A percentile compares a stretch with the other conserved stretches of the same genome.
These are phyloP conservation scores for Phytopythium helicoides DNA, from an alignment of 352 stramenopile genomes.

Conservation along the genomic window DNA sequence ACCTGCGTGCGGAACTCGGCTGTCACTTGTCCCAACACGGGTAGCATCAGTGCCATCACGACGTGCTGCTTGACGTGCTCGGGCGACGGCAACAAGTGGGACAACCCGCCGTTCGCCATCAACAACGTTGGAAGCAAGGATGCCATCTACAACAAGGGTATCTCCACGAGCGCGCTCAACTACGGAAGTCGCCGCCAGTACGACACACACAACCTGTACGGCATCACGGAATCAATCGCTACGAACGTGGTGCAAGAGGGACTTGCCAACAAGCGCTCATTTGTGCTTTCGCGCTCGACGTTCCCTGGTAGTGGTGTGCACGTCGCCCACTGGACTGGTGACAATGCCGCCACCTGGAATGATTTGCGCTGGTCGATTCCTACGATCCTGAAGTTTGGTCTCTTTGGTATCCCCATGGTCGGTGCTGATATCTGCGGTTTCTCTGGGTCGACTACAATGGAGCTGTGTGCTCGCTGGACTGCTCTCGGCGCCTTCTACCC, in stretches of 20 bases:
- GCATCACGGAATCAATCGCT: constrained; percentile 67
- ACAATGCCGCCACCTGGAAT: constrained; percentile 78
- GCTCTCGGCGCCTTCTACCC: constrained; percentile 73
- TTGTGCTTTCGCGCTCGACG: constrained; percentile 71
- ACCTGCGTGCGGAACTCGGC: constrained; percentile 30
- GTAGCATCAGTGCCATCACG: constrained; percentile 29
- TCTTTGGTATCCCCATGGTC: constrained; percentile 83
- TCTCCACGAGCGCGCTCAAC: constrained; percentile 55
- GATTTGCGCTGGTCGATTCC: constrained; percentile 71
- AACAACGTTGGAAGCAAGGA: constrained; percentile 44
- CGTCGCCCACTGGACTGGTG: constrained; percentile 73
- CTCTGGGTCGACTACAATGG: constrained; percentile 41
- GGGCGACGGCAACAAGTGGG: constrained; percentile 42
- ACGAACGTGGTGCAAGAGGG: constrained; percentile 52
- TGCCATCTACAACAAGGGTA: constrained; percentile 55
- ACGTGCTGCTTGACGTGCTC: constrained; percentile 46
- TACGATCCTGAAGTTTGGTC: constrained; percentile 64
- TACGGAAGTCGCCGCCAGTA: constrained; percentile 62
- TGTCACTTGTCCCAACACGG: constrained; percentile 31
- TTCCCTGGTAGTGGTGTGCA: constrained; percentile 63
- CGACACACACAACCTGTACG: constrained; percentile 83
- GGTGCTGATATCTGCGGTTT: constrained; percentile 82
- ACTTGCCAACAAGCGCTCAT: constrained; percentile 53
- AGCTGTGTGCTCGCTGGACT: constrained; percentile 81
- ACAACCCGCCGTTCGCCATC: constrained; percentile 56